Conservation (phyloP, 2,329 filamentous ascomycete genomes). For the Calonectria montana region DNA sequence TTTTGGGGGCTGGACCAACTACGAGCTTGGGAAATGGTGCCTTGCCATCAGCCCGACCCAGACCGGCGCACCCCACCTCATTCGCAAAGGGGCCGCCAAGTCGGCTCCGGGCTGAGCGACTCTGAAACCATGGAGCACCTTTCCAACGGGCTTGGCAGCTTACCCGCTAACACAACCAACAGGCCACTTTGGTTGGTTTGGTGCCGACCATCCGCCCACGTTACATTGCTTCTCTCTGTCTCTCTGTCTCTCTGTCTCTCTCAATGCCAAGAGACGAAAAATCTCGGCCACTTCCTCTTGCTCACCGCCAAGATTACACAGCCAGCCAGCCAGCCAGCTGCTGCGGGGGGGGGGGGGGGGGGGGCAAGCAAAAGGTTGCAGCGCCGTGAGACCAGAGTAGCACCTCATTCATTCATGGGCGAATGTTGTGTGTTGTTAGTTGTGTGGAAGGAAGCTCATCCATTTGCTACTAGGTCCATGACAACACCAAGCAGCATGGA, state of each 20-base stretch:
- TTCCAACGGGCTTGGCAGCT: not conserved
- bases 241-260: no score
- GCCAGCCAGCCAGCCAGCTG: no score
- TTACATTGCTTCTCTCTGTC: not conserved
- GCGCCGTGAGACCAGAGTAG: no score
- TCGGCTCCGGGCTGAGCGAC: not conserved
- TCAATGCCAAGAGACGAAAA: not conserved
- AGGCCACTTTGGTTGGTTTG: not conserved
- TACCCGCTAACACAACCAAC: not conserved
- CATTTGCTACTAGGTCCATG: no score
- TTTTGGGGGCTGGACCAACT: not conserved
- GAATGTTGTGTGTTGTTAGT: no score
- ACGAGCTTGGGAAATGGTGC: not conserved
- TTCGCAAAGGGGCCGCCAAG: not conserved
- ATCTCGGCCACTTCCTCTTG: no score
- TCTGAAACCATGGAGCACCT: conserved; percentile 4
- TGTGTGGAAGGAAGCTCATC: no score
- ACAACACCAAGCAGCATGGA: not conserved
- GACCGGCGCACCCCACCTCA: not conserved
- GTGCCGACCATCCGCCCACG: not conserved
- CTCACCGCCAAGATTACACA: not conserved
- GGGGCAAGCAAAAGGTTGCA: no score
- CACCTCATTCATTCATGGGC: no score
- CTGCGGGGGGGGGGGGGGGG: no score
- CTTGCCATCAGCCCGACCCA: not conserved